Conservation (phyloP, 805 yeast species). For the Lipomyces chichibuensis region DNA sequence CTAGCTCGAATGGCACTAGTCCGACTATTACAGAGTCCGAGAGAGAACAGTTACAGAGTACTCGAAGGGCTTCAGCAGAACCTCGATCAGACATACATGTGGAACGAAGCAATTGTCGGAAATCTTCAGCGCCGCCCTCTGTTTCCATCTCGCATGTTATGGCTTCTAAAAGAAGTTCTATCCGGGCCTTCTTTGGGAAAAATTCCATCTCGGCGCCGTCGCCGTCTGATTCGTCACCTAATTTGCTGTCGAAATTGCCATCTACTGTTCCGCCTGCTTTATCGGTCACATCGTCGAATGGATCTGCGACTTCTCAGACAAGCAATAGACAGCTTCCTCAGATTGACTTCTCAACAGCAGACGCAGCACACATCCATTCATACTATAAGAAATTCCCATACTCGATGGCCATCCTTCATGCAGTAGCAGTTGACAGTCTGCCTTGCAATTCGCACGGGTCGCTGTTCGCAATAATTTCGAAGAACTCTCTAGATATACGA, state of each 20-base stretch:
- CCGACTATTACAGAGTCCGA: neutral
- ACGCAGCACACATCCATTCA: neutral
- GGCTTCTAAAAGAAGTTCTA: neutral
- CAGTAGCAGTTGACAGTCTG: slow-evolving; percentile 18
- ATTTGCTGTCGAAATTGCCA: neutral
- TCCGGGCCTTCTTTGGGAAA: neutral
- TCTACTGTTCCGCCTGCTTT: neutral
- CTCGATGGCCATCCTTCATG: slow-evolving; percentile 14
- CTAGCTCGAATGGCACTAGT: neutral
- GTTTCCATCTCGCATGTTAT: neutral
- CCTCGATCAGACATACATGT: neutral
- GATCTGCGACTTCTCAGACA: neutral
- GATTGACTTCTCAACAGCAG: slow-evolving; percentile 9
- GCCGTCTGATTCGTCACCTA: neutral
- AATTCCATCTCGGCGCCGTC: neutral
- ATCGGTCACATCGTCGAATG: neutral
- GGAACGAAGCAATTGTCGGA: neutral
- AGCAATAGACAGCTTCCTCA: neutral
- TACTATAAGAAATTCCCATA: slow-evolving; percentile 22
- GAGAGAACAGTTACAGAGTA: neutral
- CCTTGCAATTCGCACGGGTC: slow-evolving; percentile 14
- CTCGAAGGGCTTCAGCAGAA: neutral
- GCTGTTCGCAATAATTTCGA: neutral
- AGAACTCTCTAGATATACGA: slow-evolving; percentile 8
- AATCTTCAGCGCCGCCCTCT: neutral